Base-by-base conservation (phyloP, 2,329 filamentous ascomycete genomes). In the Fusarium hainanense region DNA sequence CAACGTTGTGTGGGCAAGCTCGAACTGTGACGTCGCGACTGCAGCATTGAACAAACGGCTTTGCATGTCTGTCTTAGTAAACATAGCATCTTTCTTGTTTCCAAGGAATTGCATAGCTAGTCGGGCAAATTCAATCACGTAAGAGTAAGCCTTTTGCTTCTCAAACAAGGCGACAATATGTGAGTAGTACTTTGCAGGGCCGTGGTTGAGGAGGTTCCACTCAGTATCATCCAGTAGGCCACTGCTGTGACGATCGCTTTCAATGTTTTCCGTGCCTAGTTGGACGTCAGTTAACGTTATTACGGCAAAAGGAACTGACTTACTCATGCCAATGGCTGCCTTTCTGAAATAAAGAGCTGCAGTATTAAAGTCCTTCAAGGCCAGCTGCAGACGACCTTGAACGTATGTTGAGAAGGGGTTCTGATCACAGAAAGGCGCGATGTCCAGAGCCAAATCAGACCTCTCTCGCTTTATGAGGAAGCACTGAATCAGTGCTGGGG, bases 111-210 rank as follows among this genome's bases (percentile, higher is more conserved):
- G 90, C 43, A 97, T 83, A 8, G 92, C 90, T 25, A 94, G 83
- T 41, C 89, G 87, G 41, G 93, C 90, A 82, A 97, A 98, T 70
- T 97, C 93, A 8, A 93, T 88, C 42, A 97, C 93, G 74, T 92
- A 92, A 3, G 92, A 92, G 78, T 92, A 93, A 1, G 91, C 89
- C 71, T 90, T 92, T 44, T 89, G 87, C 72, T 88, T 88, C 77
- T 98, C 94, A 76, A 92, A 98, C 2, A 99, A 85, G 21, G 89
- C 86, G 14, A 94, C 87, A 52, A 98, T 88, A 78, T 99, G 96
- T 43, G 91, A 89, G 79, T 97, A 97, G 81, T 98, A 99, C 68
- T 88, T 90, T 7, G 93, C 87, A 42, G 94, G 85, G 3, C 95
- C 96, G 58, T 88, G 88, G 76, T 94, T 87, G 25, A 91, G 79